A percentile compares a stretch with the other conserved stretches of the same genome.
These are phyloP conservation scores for Schizophyllum amplum DNA, from an alignment of 1,284 basidiomycete genomes.

Conservation along the genomic window DNA sequence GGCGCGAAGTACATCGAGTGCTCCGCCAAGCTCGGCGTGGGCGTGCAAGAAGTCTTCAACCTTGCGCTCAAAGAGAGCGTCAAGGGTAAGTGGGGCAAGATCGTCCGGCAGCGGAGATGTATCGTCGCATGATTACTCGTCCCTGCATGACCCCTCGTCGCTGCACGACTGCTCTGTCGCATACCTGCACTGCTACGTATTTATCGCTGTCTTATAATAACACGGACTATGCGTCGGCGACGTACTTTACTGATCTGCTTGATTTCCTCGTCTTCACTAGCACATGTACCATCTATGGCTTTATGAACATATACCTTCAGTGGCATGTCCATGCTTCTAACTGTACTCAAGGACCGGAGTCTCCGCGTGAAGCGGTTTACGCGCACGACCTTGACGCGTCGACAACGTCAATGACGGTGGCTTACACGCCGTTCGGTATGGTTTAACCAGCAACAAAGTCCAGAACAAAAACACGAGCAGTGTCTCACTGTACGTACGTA, in stretches of 20 bases:
- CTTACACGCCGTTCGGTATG: no score
- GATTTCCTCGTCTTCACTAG: neutral
- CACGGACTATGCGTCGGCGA: neutral
- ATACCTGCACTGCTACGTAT: neutral
- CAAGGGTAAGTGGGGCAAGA: conserved; percentile 67
- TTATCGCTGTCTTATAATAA: neutral
- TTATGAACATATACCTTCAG: neutral
- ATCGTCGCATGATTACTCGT: conserved; percentile 49
- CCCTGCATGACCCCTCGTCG: no score
- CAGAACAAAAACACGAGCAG: no score
- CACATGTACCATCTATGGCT: neutral
- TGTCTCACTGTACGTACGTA: no score
- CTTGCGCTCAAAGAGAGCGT: conserved; percentile 85
- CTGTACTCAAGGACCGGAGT: no score
- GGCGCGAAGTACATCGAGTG: conserved; percentile 96
- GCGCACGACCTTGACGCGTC: no score
- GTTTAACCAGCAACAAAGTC: no score
- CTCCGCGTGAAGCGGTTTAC: no score
- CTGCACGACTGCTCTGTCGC: no score
- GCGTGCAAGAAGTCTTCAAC: conserved; percentile 91
- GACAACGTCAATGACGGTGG: no score
- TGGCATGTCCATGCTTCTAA: neutral
- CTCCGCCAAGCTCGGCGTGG: conserved; percentile 83
- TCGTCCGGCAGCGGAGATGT: conserved; percentile 68
- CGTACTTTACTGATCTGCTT: neutral